Evolutionary conservation across 1,284 basidiomycete species (phyloP).

Genomic region (Neonothopanus nambi): DNA sequence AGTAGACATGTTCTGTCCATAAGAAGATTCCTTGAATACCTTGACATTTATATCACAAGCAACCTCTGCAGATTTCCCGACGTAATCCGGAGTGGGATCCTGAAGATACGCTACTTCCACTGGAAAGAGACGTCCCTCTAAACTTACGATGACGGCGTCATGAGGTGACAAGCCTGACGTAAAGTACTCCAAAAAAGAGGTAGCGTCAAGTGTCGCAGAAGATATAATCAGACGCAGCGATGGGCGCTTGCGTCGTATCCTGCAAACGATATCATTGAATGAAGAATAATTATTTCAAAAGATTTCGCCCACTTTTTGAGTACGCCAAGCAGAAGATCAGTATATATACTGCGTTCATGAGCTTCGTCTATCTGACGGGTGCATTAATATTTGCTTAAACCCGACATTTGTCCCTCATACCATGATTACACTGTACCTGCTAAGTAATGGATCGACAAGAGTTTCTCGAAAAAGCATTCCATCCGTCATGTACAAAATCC

Average conservation of each 20-base stretch:
- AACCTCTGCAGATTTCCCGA: constrained; percentile 80
- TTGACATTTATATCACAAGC: constrained; percentile 86
- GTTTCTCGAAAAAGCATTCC: constrained; percentile 97
- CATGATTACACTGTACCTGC: constrained; percentile 94
- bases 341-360: constrained; percentile 93
- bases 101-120: constrained; percentile 82
- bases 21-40: constrained; percentile 43
- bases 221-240: constrained; percentile 90
- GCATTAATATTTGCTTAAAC: constrained; percentile 8
- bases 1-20: constrained; percentile 2
- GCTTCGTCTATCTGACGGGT: constrained; percentile 86
- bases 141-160: constrained; percentile 79
- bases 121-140: constrained; percentile 92
- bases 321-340: constrained; percentile 90
- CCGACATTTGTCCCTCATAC: constrained; percentile 42
- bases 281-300: constrained; percentile 19
- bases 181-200: constrained; percentile 89
- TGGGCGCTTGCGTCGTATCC: constrained; percentile 87
- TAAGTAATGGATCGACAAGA: constrained; percentile 85
- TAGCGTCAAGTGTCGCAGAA: constrained; percentile 93
- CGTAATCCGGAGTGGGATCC: constrained; percentile 79
- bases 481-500: constrained; percentile 97
- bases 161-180: constrained; percentile 49
- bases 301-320: constrained; percentile 76
- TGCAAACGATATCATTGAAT: constrained; percentile 37